Percentiles rank a stretch among this genome's conserved stretches.
phyloP scores from a whole-genome alignment of 371 early-diverging fungal genomes.

The Synchytrium microbalum region DNA sequence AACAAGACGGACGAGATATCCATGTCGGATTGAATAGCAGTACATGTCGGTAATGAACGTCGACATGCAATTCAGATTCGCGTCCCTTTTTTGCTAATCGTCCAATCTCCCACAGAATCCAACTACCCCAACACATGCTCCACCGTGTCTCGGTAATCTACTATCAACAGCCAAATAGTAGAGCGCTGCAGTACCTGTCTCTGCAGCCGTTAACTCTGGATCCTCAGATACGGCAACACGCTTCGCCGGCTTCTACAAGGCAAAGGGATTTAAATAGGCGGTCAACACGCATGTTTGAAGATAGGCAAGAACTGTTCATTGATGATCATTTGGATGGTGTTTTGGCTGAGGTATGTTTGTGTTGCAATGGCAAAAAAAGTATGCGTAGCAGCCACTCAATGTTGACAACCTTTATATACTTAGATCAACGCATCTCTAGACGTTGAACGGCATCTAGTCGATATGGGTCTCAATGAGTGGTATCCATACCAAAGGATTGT shows the following conservation, averaged over 20 bases:
- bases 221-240: slow-evolving; percentile 8
- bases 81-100: too few species aligned
- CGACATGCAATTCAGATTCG: not conserved
- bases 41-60: too few species aligned
- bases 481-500: not conserved
- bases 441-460: slow-evolving; percentile 1
- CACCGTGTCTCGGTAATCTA: slow-evolving; percentile 34
- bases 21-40: too few species aligned
- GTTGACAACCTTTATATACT: too few species aligned
- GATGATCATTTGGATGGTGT: not conserved
- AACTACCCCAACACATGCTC: not conserved
- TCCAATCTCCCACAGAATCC: not conserved
- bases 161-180: slow-evolving; percentile 56
- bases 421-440: slow-evolving; percentile 1
- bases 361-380: slow-evolving; percentile 1
- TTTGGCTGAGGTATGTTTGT: not conserved
- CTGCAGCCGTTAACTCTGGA: slow-evolving; percentile 63
- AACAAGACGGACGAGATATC: too few species aligned
- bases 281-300: not conserved
- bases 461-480: not conserved
- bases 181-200: slow-evolving; percentile 59
- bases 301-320: not conserved
- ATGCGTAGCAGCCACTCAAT: slow-evolving; percentile 1
- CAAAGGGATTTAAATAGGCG: not conserved
- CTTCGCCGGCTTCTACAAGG: slow-evolving; percentile 1